Base-by-base conservation (phyloP, 148 eudicot genomes). In the Camellia japonica region DNA sequence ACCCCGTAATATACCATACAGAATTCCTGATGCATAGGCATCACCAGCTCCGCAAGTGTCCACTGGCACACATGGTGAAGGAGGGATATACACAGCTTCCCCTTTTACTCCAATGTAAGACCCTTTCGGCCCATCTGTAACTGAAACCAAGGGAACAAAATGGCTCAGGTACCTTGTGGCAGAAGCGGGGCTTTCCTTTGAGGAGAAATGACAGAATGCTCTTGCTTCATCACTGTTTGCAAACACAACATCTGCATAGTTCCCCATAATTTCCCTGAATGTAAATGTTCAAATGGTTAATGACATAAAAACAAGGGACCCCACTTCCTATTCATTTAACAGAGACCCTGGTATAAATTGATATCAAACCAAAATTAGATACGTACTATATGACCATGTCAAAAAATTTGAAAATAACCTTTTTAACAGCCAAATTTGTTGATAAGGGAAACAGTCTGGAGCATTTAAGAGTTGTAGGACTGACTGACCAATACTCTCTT, bases 11-110 rank as follows among this genome's bases (percentile, higher is more conserved):
- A 96, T 80, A 20, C 97, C 90, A 49, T 96, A 96, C 72, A 96
- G 70, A 62, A 93, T 84, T 4, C 99, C 99, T 0, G 98, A 92
- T 6, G 99, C 98, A 78, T 93, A 96, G 7, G 97, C 98, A 79
- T 96, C 99, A 47, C 99, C 99, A 2, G 99, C 99, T 16, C 99
- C 99, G 81, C 98, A 93, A 19, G 99, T 96, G 84, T 96, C 99
- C 0, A 96, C 85, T 2, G 99, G 95, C 30, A 80, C 86, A 71
- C 99, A 96, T 0, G 95, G 97, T 16, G 91, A 98, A 73, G 98
- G 99, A 73, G 98, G 98, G 76, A 96, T 90, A 76, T 89, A 96
- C 12, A 92, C 80, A 7, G 94, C 95, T 87, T 94, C 98, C 68
- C 99, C 99, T 82, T 88, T 91, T 49, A 94, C 90, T 38, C 98